Evolutionary conservation across 805 yeast species (phyloP).

Genomic region (Candida namnaoensis): DNA sequence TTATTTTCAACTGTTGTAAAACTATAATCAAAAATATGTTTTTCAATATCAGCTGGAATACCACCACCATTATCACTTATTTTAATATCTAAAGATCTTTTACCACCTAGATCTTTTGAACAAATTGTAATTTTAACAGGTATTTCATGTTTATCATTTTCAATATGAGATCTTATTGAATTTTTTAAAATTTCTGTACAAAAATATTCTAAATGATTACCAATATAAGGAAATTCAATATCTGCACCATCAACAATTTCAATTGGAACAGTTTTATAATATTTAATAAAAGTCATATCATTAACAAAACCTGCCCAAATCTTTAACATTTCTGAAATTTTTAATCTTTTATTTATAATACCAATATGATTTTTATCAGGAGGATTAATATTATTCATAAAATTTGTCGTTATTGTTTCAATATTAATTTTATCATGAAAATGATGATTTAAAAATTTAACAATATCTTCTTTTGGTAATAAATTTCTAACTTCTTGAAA

Average conservation of each 20-base stretch:
- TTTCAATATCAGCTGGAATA: constrained; percentile 56
- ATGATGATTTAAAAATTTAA: constrained; percentile 64
- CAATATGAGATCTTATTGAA: constrained; percentile 82
- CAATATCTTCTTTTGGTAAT: constrained; percentile 39
- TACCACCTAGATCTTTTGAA: constrained; percentile 12
- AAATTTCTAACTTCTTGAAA: constrained; percentile 54
- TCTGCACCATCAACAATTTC: constrained; percentile 47
- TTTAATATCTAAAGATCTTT: constrained; percentile 47
- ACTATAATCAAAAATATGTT: constrained; percentile 75
- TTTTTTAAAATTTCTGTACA: constrained; percentile 83
- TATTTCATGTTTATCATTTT: constrained; percentile 29
- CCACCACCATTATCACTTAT: constrained; percentile 89
- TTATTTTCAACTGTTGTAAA: constrained; percentile 66
- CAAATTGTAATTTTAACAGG: constrained; percentile 44
- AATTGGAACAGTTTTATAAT: constrained; percentile 64
- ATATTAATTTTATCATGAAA: constrained; percentile 78
- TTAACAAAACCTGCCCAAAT: constrained; percentile 68
- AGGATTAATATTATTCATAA: constrained; percentile 50
- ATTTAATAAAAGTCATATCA: constrained; percentile 76
- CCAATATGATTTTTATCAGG: constrained; percentile 43
- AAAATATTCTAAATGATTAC: constrained; percentile 82
- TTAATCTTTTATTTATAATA: constrained; percentile 56
- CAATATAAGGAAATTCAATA: constrained; percentile 71
- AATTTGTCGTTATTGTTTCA: constrained; percentile 83
- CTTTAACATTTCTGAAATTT: constrained; percentile 53